phyloP scores from a whole-genome alignment of 1,284 basidiomycete genomes.

The Ganoderma lucidum region DNA sequence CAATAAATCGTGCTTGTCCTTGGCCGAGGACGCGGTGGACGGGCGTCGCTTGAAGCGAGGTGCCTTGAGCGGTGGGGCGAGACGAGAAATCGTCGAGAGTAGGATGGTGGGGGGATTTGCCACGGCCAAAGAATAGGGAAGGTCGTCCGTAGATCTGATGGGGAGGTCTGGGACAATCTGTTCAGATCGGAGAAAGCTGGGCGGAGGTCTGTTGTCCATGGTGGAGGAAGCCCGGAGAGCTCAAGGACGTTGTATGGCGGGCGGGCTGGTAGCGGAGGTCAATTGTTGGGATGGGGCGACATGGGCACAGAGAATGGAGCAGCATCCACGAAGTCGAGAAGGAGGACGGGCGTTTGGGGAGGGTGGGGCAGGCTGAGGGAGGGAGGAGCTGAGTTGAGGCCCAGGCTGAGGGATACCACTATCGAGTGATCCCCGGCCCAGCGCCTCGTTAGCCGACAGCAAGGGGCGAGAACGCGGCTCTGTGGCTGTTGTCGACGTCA shows the following conservation, averaged over 20 bases:
- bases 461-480: slow-evolving; percentile 16
- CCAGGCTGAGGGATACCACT: neutral
- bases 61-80: slow-evolving; percentile 31
- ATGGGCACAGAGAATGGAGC: slow-evolving; percentile 1
- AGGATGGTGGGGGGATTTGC: slow-evolving; percentile 29
- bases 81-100: slow-evolving; percentile 35
- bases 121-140: slow-evolving; percentile 33
- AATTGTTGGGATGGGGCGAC: neutral
- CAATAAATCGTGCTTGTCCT: slow-evolving; percentile 38
- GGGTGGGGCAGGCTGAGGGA: neutral
- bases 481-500: slow-evolving; percentile 29
- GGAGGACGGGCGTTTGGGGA: neutral
- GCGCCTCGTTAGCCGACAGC: slow-evolving; percentile 9
- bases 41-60: slow-evolving; percentile 45
- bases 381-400: neutral
- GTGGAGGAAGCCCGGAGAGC: neutral
- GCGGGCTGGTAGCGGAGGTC: neutral
- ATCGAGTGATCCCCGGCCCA: slow-evolving; percentile 10
- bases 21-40: slow-evolving; percentile 50
- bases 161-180: slow-evolving; percentile 33
- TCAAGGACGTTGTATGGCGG: neutral
- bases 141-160: slow-evolving; percentile 28
- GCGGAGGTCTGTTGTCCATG: slow-evolving; percentile 23
- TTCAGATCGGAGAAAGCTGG: slow-evolving; percentile 32
- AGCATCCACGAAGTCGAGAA: neutral